Conservation (phyloP, 148 eudicot species). For the Fagopyrum tataricum region DNA sequence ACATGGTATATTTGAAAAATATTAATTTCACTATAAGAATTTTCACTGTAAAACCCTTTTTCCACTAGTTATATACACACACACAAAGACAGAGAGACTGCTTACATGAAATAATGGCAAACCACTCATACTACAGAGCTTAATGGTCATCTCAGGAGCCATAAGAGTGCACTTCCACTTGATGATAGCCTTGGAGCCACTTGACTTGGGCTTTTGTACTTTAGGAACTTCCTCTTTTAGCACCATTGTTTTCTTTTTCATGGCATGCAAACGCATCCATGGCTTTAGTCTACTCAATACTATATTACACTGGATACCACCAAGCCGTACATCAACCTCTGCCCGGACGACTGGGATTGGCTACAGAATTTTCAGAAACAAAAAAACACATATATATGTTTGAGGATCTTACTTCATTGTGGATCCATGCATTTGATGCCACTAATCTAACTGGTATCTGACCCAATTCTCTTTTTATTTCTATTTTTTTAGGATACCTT, state of each 20-base stretch:
- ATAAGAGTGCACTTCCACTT: slow-evolving; percentile 77
- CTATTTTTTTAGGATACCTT: background rate
- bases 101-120: slow-evolving; percentile 83
- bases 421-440: background rate
- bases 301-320: slow-evolving; percentile 84
- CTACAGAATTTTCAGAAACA: slow-evolving; percentile 35
- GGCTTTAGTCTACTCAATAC: slow-evolving; percentile 69
- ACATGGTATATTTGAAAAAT: too few species aligned
- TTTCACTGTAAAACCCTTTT: too few species aligned
- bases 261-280: slow-evolving; percentile 60
- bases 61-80: too few species aligned
- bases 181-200: slow-evolving; percentile 54
- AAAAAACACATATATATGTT: background rate
- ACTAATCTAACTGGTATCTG: background rate
- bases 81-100: background rate
- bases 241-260: slow-evolving; percentile 54
- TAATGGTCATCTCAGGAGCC: slow-evolving; percentile 86
- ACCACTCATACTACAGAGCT: slow-evolving; percentile 58
- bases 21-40: too few species aligned
- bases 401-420: slow-evolving; percentile 2
- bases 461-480: background rate
- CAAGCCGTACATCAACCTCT: slow-evolving; percentile 88
- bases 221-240: slow-evolving; percentile 39
- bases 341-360: slow-evolving; percentile 62
- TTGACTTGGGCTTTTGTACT: slow-evolving; percentile 36